phyloP scores from a whole-genome alignment of 495 filamentous ascomycete species.

The Glonium stellatum region DNA sequence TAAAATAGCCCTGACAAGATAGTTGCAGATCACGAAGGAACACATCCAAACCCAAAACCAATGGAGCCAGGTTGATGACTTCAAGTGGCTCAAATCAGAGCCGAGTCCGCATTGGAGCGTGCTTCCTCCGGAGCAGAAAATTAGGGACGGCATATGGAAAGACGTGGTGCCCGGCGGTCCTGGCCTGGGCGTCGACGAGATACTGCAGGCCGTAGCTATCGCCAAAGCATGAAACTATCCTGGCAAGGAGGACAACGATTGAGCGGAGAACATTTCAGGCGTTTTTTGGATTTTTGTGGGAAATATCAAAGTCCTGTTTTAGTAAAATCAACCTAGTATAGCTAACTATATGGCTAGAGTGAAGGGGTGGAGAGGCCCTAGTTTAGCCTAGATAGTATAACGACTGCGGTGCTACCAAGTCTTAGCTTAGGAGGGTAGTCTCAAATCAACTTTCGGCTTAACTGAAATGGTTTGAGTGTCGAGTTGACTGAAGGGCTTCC shows the following conservation, averaged over 20 bases:
- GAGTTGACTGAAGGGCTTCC: too few species aligned
- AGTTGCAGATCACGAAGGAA: slow-evolving; percentile 3
- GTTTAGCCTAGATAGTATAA: too few species aligned
- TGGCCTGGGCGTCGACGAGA: slow-evolving; percentile 57
- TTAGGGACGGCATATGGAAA: slow-evolving; percentile 61
- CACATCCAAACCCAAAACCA: slow-evolving; percentile 46
- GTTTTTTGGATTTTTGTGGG: too few species aligned
- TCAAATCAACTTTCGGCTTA: too few species aligned
- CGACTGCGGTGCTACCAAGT: too few species aligned
- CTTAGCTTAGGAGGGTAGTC: too few species aligned
- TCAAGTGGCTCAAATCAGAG: slow-evolving; percentile 88
- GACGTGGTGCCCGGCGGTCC: slow-evolving; percentile 59
- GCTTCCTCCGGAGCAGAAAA: slow-evolving; percentile 52
- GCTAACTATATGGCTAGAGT: too few species aligned
- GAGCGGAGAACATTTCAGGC: background rate
- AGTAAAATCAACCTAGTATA: too few species aligned
- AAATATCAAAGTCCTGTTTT: too few species aligned
- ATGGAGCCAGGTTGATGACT: slow-evolving; percentile 90
- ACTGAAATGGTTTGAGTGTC: too few species aligned
- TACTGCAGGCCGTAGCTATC: slow-evolving; percentile 47
- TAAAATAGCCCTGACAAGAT: background rate
- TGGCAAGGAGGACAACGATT: background rate
- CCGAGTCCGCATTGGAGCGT: slow-evolving; percentile 85
- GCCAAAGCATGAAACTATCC: background rate
- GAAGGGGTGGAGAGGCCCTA: too few species aligned